Evolutionary conservation across 805 yeast species (phyloP), one percentile per base, ranked within the genome.

Genomic region (Candida boidinii): DNA sequence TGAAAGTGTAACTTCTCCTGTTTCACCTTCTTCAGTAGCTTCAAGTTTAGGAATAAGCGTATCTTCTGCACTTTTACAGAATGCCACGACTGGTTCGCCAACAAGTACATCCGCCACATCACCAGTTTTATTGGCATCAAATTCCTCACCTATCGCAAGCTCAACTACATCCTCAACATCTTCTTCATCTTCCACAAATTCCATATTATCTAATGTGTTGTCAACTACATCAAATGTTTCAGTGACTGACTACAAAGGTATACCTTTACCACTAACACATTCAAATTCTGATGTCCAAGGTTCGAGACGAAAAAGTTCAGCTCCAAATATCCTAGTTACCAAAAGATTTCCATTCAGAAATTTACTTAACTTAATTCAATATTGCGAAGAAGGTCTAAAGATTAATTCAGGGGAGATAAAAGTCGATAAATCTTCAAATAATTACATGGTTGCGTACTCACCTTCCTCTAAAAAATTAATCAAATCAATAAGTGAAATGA

Each of bases 301-400:
- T 10, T 44, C 51, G 28, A 41, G 54, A 33, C 49, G 66, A 43
- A 62, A 59, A 39, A 67, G 59, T 46, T 64, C 56, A 23, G 66
- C 60, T 12, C 29, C 28, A 17, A 72, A 64, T 30, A 60, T 61
- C 42, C 43, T 63, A 31, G 58, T 60, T 5, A 49, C 61, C 9
- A 43, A 60, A 31, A 45, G 79, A 39, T 78, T 77, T 39, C 86
- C 86, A 0, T 68, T 76, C 46, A 79, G 77, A 19, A 71, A 77
- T 16, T 53, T 78, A 33, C 73, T 69, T 35, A 54, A 70, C 33
- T 49, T 83, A 10, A 50, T 72, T 4, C 85, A 80, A 14, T 64
- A 81, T 32, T 76, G 88, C 47, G 87, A 84, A 34, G 78, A 76
- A 40, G 88, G 95, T 0, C 58, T 85, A 15, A 63, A 69, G 26